phyloP scores from a whole-genome alignment of 2,329 filamentous ascomycete genomes.

The Arthrobotrys sphaeroides region DNA sequence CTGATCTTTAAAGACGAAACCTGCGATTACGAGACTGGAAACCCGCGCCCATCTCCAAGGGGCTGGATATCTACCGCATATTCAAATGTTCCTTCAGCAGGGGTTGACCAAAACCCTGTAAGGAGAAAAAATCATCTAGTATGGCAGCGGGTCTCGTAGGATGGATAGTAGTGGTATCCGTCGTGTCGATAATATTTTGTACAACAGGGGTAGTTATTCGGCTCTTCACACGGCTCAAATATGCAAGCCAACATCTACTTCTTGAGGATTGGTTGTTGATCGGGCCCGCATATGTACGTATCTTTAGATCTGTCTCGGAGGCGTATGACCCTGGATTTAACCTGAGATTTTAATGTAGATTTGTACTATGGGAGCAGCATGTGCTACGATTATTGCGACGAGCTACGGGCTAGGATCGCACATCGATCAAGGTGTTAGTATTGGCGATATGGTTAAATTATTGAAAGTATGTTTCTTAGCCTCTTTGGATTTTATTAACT shows the following conservation, averaged over 20 bases:
- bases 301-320: not conserved
- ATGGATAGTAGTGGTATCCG: not conserved
- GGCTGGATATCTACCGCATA: no score
- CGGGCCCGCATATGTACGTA: constrained; percentile 5
- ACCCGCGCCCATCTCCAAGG: no score
- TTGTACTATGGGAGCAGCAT: not conserved
- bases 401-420: not conserved
- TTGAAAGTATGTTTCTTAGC: not conserved
- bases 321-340: not conserved
- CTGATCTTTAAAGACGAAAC: no score
- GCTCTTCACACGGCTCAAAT: constrained; percentile 2
- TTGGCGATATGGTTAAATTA: not conserved
- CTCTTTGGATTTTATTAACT: not conserved
- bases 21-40: no score
- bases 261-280: constrained; percentile 8
- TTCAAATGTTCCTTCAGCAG: no score
- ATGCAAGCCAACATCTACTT: not conserved
- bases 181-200: constrained; percentile 16
- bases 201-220: not conserved
- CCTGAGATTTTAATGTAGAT: not conserved
- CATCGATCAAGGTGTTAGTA: not conserved
- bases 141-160: no score
- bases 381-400: not conserved
- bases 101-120: no score
- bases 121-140: no score